phyloP scores from a whole-genome alignment of 2,329 filamentous ascomycete species.

The Claviceps fusiformis region DNA sequence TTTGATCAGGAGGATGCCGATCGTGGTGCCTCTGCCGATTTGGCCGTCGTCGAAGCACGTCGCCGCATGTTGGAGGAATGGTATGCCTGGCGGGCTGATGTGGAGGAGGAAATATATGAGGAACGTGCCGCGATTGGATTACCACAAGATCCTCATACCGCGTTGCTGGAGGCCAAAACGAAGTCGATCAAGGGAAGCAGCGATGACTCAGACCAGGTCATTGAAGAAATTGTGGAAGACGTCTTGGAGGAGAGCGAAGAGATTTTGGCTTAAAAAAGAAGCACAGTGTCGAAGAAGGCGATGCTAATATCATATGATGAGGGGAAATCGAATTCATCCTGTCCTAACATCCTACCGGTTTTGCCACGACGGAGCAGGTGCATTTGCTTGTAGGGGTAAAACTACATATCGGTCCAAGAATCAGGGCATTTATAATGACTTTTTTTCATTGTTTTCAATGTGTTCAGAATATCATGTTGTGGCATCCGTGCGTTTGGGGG shows the following conservation, averaged over 20 bases:
- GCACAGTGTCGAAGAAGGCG: background rate
- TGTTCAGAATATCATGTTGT: background rate
- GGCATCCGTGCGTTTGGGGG: background rate
- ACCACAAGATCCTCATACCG: constrained; percentile 50
- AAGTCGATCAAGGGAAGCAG: constrained; percentile 36
- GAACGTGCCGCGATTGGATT: constrained; percentile 58
- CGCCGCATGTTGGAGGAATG: constrained; percentile 77
- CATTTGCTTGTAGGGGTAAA: constrained; percentile 21
- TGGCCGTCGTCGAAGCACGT: constrained; percentile 81
- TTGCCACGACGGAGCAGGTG: constrained; percentile 15
- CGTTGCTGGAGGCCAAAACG: constrained; percentile 43
- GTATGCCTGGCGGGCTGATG: constrained; percentile 65
- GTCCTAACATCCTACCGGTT: constrained; percentile 11
- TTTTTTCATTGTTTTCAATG: background rate
- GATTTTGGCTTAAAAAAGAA: constrained; percentile 32
- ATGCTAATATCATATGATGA: background rate
- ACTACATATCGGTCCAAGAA: constrained; percentile 7
- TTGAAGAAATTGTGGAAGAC: constrained; percentile 83
- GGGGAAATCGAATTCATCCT: background rate
- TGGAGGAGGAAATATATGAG: constrained; percentile 57
- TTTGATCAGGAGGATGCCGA: constrained; percentile 95
- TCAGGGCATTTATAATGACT: constrained; percentile 3
- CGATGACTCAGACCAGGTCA: constrained; percentile 59
- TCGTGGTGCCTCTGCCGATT: constrained; percentile 84
- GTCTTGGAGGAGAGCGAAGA: constrained; percentile 80